phyloP scores from a whole-genome alignment of 2,329 filamentous ascomycete genomes.

The Aureobasidium sp. region DNA sequence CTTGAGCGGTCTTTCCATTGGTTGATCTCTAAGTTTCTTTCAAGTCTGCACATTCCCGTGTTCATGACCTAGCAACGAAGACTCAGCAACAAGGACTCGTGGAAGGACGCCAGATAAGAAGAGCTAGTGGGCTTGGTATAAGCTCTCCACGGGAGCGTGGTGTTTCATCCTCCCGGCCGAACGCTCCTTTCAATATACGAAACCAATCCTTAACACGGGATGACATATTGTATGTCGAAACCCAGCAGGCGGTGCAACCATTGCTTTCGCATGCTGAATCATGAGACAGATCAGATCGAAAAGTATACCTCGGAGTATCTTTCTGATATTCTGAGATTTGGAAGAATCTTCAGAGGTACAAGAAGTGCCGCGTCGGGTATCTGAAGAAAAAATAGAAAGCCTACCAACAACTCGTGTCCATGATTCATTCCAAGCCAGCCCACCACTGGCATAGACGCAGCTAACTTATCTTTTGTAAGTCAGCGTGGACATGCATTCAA shows the following conservation, averaged over 20 bases:
- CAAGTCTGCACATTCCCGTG: background rate
- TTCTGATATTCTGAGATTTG: background rate
- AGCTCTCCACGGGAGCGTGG: background rate
- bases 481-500: background rate
- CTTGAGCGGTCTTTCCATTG: background rate
- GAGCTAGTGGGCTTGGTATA: background rate
- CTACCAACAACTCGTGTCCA: background rate
- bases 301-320: background rate
- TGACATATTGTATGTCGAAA: background rate
- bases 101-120: background rate
- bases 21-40: background rate
- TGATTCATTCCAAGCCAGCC: background rate
- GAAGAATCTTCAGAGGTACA: background rate
- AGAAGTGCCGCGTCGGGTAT: background rate
- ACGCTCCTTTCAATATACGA: background rate
- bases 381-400: constrained; percentile 8
- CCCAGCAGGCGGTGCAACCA: background rate
- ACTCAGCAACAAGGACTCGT: background rate
- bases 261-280: background rate
- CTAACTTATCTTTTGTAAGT: background rate
- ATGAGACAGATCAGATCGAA: background rate
- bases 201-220: background rate
- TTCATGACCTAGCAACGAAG: background rate
- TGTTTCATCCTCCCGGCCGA: constrained; percentile 1
- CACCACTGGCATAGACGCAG: background rate